Evolutionary conservation across 2,329 filamentous ascomycete species (phyloP), one percentile per base, ranked within the genome.

Genomic region (Podosphaera aphanis): DNA sequence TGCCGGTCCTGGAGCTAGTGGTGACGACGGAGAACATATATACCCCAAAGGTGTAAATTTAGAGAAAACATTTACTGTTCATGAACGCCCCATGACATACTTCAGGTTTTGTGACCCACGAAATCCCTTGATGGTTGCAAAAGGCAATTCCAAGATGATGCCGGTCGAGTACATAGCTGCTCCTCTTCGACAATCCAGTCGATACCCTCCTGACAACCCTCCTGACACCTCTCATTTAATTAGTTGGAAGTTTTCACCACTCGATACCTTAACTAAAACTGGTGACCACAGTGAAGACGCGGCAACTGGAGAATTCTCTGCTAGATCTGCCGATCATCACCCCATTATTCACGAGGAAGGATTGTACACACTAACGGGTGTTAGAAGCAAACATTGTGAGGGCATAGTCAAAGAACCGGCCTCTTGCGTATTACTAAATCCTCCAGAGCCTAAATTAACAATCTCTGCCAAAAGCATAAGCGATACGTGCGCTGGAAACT

Each of bases 401-500:
- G 90, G 90, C 40, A 86, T 95, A 54, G 77, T 98, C 3, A 71
- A 88, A 51, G 90, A 98, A 60, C 90, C 90, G 23, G 83, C 88
- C 2, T 90, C 86, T n/a, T 95, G 88, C 60, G 68, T 93, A 48
- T 66, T 98, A 46, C 70, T 92, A 52, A 98, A 95, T 52, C 90
- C 90, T 4, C 78, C 90, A 0, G 79, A 93, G 62, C 90, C 90
- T 8, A 74, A 79, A 46, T 61, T 98, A 48, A 68, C 73, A 3
- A 66, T 98, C 43, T 71, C 71, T 27, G 70, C 76, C 5, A 81
- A 93, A 54, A 79, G 85, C 50, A 85, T 98, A 38, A 81, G 83
- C 45, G 90, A 98, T 61, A 93, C 92, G 59, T 98, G 90, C 60
- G 88, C 86, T 31, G 85, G 86, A 42, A 93, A 85, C 57, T 84